phyloP scores from a whole-genome alignment of 441 rosid genomes.

The Brassica balearica region DNA sequence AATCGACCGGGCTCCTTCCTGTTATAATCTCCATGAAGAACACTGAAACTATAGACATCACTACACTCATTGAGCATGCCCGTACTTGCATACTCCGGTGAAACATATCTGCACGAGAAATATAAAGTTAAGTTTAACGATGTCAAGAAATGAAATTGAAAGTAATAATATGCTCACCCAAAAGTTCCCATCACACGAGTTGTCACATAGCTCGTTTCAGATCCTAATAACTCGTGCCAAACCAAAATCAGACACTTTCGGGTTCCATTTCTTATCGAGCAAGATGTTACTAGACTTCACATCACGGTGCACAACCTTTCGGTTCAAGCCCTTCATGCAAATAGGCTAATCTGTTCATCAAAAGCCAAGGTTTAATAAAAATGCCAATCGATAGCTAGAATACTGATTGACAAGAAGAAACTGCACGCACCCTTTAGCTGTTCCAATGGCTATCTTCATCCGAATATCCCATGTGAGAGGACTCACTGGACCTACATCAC shows the following conservation, averaged over 20 bases:
- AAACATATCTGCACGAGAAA: constrained; percentile 67
- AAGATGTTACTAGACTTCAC: constrained; percentile 97
- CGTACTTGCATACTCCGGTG: constrained; percentile 97
- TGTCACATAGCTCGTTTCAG: constrained; percentile 90
- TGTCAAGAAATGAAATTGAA: neutral
- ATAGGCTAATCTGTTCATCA: constrained; percentile 75
- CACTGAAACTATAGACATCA: constrained; percentile 95
- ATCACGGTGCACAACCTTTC: constrained; percentile 97
- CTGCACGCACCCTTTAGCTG: constrained; percentile 90
- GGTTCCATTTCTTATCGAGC: constrained; percentile 82
- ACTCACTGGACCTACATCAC: constrained; percentile 85
- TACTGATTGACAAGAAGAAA: neutral
- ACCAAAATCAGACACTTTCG: constrained; percentile 96
- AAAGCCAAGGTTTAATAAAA: constrained; percentile 17
- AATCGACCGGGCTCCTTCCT: constrained; percentile 90
- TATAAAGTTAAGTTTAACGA: no score
- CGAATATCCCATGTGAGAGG: constrained; percentile 93
- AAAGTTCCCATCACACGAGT: constrained; percentile 99
- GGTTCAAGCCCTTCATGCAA: constrained; percentile 98
- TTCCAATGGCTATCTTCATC: constrained; percentile 89
- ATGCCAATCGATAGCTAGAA: neutral
- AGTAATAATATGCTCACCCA: constrained; percentile 51
- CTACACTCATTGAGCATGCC: constrained; percentile 98
- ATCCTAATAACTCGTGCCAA: constrained; percentile 90
- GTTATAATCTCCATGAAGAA: constrained; percentile 92